Evolutionary conservation across 2,329 filamentous ascomycete genomes (phyloP).

Genomic region (Cordyceps tenuipes): DNA sequence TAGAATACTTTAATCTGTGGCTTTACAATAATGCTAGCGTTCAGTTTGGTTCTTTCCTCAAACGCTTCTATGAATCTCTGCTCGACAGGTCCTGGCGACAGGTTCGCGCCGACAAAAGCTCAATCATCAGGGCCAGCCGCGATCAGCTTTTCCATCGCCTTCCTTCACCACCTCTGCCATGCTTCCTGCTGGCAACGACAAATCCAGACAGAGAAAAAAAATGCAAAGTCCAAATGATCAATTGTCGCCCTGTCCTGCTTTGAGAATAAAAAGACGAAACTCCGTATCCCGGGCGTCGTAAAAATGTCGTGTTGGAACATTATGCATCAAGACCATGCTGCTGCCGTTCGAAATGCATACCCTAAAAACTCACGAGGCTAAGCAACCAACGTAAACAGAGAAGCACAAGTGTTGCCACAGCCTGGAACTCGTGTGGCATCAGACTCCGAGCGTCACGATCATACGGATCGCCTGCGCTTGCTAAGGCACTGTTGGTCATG

Average conservation of each 20-base stretch:
- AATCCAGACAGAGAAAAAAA: background rate
- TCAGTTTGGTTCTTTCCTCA: background rate
- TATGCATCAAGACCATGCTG: background rate
- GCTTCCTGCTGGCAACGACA: background rate
- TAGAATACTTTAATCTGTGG: background rate
- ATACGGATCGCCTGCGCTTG: too few relatives aligned
- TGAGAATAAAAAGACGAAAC: background rate
- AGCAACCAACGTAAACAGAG: background rate
- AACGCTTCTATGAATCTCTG: background rate
- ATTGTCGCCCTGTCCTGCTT: background rate
- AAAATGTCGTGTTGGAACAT: conserved; percentile 2
- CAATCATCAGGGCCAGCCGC: background rate
- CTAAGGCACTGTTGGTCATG: too few relatives aligned
- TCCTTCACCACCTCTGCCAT: background rate
- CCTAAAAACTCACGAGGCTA: background rate
- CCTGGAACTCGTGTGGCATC: background rate
- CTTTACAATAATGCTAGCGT: background rate
- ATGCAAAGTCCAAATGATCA: background rate
- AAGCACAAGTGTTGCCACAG: background rate
- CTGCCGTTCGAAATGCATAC: background rate
- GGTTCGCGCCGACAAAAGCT: background rate
- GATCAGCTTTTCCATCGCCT: background rate
- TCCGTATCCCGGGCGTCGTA: conserved; percentile 4
- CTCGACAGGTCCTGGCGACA: background rate
- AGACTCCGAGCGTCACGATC: too few relatives aligned